Percentiles rank a stretch among this genome's conserved stretches.
Conservation (phyloP, 306 rosid species). For the Malus fusca region DNA sequence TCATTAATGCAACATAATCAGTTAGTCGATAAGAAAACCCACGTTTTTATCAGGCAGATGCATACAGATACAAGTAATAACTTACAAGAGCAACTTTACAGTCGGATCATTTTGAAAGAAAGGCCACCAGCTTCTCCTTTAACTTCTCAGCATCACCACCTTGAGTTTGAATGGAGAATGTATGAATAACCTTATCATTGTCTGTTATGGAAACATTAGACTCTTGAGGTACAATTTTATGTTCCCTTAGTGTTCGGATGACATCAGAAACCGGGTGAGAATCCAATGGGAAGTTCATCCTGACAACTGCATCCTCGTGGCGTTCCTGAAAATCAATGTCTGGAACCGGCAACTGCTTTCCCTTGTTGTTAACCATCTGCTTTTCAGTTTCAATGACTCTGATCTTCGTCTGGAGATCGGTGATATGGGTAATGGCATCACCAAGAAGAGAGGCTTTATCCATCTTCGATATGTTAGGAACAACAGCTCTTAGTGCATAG, state of each 20-base stretch:
- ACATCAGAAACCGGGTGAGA: slow-evolving; percentile 70
- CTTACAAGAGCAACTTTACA: slow-evolving; percentile 2
- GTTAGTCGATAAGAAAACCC: slow-evolving; percentile 9
- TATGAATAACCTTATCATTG: slow-evolving; percentile 47
- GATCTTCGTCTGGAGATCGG: slow-evolving; percentile 79
- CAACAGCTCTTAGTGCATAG: slow-evolving; percentile 84
- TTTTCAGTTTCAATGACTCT: slow-evolving; percentile 74
- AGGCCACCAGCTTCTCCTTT: slow-evolving; percentile 72
- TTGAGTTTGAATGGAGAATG: slow-evolving; percentile 62
- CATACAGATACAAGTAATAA: slow-evolving; percentile 10
- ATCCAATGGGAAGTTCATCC: slow-evolving; percentile 63
- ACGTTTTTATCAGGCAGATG: background rate
- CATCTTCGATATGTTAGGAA: slow-evolving; percentile 91
- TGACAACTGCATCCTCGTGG: slow-evolving; percentile 65
- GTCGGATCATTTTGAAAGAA: slow-evolving; percentile 42
- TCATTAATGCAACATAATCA: background rate
- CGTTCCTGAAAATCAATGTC: slow-evolving; percentile 76
- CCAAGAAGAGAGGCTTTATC: slow-evolving; percentile 94
- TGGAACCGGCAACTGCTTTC: slow-evolving; percentile 26
- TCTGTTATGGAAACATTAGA: slow-evolving; percentile 40
- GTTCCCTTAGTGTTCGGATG: slow-evolving; percentile 51
- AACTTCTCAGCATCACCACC: slow-evolving; percentile 59
- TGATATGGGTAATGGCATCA: slow-evolving; percentile 75
- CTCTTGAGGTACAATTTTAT: slow-evolving; percentile 61
- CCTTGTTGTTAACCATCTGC: slow-evolving; percentile 36